Evolutionary conservation across 768 basidiomycete species (phyloP).

Genomic region (Wakefieldia striispora): DNA sequence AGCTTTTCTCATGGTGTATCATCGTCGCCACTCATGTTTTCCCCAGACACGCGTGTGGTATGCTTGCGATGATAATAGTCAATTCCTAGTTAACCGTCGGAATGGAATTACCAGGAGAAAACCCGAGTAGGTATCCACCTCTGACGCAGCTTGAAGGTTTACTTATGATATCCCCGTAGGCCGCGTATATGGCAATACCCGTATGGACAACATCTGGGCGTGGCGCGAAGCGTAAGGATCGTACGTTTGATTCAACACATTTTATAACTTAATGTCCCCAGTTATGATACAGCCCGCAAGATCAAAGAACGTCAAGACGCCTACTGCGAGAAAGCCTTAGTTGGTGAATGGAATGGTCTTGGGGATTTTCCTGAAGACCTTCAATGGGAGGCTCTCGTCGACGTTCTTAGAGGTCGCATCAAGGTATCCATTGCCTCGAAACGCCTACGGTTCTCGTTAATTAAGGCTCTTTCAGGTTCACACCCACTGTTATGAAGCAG

Average conservation of each 20-base stretch:
- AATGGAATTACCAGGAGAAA: conserved; percentile 24
- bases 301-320: conserved; percentile 67
- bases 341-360: conserved; percentile 38
- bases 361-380: conserved; percentile 54
- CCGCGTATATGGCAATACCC: conserved; percentile 31
- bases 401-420: conserved; percentile 74
- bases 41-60: conserved; percentile 41
- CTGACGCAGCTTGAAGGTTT: conserved; percentile 51
- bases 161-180: conserved; percentile 11
- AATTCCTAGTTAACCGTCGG: too few species aligned
- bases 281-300: conserved; percentile 67
- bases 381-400: conserved; percentile 77
- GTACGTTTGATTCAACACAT: neutral
- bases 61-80: conserved; percentile 14
- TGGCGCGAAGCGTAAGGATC: conserved; percentile 48
- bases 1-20: neutral
- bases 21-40: neutral
- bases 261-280: neutral
- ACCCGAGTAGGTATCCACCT: conserved; percentile 49
- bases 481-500: conserved; percentile 33
- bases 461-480: neutral
- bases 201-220: conserved; percentile 50
- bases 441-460: neutral
- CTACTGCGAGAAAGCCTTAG: conserved; percentile 63
- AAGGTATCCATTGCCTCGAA: conserved; percentile 48